phyloP scores from a whole-genome alignment of 1,139 yeast species.

The Candida mesenterica region DNA sequence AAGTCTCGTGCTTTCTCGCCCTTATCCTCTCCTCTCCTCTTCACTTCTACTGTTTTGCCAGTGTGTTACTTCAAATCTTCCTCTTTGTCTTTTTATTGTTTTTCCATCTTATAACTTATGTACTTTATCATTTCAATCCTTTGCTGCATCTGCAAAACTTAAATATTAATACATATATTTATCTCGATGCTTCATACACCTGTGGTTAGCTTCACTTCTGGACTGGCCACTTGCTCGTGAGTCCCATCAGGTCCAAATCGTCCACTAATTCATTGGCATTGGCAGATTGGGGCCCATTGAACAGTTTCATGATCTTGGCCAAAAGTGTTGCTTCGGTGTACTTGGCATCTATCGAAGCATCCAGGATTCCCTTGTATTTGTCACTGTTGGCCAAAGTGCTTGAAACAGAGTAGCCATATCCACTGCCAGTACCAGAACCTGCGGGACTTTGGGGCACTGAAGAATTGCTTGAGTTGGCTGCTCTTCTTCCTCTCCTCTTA shows the following conservation, averaged over 20 bases:
- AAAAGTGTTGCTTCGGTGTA: conserved; percentile 39
- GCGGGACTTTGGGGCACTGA: background rate
- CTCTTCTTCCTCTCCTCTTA: conserved; percentile 29
- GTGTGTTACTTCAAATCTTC: conserved; percentile 4
- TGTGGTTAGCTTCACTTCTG: background rate
- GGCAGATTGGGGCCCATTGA: conserved; percentile 40
- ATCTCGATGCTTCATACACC: too few relatives aligned
- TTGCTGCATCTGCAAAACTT: conserved; percentile 3
- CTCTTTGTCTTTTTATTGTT: conserved; percentile 7
- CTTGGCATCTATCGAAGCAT: conserved; percentile 18
- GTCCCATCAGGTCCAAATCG: conserved; percentile 40
- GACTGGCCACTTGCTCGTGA: conserved; percentile 32
- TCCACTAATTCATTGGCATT: conserved; percentile 32
- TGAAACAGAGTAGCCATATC: background rate
- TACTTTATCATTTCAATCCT: conserved; percentile 4
- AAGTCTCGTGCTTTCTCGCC: conserved; percentile 6
- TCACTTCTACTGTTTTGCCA: conserved; percentile 4
- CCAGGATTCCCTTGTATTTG: conserved; percentile 4
- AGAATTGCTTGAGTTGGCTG: conserved; percentile 11
- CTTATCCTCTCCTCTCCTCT: conserved; percentile 7
- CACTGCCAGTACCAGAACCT: background rate
- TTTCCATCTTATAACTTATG: conserved; percentile 2
- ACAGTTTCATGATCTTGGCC: conserved; percentile 47
- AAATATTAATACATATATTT: background rate
- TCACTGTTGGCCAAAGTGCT: background rate